Evolutionary conservation across 2,329 filamentous ascomycete species (phyloP), one percentile per base, ranked within the genome.

Genomic region (Colletotrichum incanum): DNA sequence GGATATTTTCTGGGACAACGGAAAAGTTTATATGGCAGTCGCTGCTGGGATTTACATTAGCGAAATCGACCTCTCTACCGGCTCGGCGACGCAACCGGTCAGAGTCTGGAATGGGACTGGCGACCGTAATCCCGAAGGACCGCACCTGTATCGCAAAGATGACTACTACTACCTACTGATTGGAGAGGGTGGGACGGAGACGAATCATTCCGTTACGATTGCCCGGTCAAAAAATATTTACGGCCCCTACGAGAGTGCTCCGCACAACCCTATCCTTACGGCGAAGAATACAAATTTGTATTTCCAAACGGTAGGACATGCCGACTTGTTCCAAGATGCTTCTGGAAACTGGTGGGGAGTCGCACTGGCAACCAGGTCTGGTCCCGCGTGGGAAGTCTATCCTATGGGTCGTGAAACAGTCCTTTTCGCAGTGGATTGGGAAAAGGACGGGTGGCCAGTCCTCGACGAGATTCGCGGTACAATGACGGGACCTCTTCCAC

Each of bases 321-420:
- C 77, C 1, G 84, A 86, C 72, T 74, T 86, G 0, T 86, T 86
- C 75, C 84, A 85, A 58, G 84, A 86, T 58, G 54, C 74, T 0
- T 45, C 74, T 0, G 86, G 85, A 0, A 84, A 86, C 39, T 90
- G 88, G 88, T 89, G 87, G 88, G 85, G 82, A 31, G 80, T 86
- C 6, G 82, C 83, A 1, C 78, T 90, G 1, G 80, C 84, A 0
- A 86, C 84, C 0, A 80, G 88, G 2, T 82, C 80, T 20, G 86
- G 84, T 0, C 82, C 84, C 0, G 78, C 78, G 20, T 87, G 79
- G 73, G 73, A 76, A 37, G 79, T 80, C 26, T 88, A 86, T 74
- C 86, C 87, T 0, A 88, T 89, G 87, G 88, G 88, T 1, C 81
- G 88, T 12, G 88, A 91, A 76, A 84, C 85, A 0, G 84, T 88